Evolutionary conservation across 2,329 filamentous ascomycete species (phyloP), one percentile per base, ranked within the genome.

Genomic region (Exophiala lecanii-corni): DNA sequence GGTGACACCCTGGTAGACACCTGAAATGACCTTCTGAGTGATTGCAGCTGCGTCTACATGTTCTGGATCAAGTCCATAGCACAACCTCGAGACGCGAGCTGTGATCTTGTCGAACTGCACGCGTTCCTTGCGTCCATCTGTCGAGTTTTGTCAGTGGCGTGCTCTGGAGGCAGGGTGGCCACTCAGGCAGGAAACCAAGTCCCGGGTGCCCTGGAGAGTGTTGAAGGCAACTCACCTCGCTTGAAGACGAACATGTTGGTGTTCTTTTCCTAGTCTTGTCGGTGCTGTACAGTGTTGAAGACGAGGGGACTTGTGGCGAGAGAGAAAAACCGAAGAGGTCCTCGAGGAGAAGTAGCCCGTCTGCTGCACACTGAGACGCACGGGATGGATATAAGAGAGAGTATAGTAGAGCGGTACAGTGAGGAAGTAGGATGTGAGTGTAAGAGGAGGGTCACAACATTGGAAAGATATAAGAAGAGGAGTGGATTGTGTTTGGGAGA

Each of bases 21-120:
- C 92, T 61, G 91, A 94, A 66, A 98, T 98, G 68, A 98, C 92
- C 72, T 97, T 98, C 73, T 95, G 89, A 47, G 92, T 98, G 65
- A 98, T 98, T 62, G 91, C 89, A 55, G 94, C 92, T 43, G 92
- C 88, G 71, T 98, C 92, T 61, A 98, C 87, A 74, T 98, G 92
- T 58, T 86, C 91, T 38, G 86, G 80, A 64, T 98, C 92, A 46
- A 98, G 84, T 56, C 91, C 91, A 69, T 98, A 98, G 79, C 92
- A 98, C 63, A 98, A 77, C 62, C 92, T 82, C 35, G 92, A 97
- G 57, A 98, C 92, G 70, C 92, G 89, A 60, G 92, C 92, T 62
- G 92, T 97, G 79, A 98, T 98, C 76, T 98, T 98, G 78, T 98
- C 92, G 75, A 98, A 98, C 69, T 98, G 92, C 55, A 98, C 92